Conservation (phyloP, 2,329 filamentous ascomycete genomes). For the Venturia aucupariae region DNA sequence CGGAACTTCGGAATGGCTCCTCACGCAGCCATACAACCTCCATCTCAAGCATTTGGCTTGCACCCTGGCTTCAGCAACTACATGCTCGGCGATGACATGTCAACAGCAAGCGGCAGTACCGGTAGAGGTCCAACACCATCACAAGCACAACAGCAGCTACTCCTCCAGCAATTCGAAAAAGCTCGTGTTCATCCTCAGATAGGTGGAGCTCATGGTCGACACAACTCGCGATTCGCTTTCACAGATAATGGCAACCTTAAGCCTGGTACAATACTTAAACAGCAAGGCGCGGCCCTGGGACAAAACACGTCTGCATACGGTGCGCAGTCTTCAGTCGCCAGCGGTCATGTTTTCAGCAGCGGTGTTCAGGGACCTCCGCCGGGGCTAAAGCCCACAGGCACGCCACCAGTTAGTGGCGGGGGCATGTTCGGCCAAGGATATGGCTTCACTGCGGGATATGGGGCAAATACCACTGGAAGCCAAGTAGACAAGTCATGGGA, state of each 20-base stretch:
- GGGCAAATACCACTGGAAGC: conserved; percentile 1
- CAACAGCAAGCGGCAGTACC: conserved; percentile 44
- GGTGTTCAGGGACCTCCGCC: conserved; percentile 90
- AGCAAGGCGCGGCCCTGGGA: conserved; percentile 10
- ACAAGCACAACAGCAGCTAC: conserved; percentile 45
- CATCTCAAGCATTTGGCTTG: conserved; percentile 45
- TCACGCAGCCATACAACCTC: conserved; percentile 61
- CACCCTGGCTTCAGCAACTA: conserved; percentile 24
- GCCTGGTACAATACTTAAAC: background rate
- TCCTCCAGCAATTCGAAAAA: conserved; percentile 53
- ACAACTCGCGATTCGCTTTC: conserved; percentile 82
- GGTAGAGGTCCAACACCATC: conserved; percentile 64
- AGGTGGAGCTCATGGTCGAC: conserved; percentile 56
- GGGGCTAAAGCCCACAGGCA: conserved; percentile 88
- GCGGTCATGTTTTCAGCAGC: conserved; percentile 3
- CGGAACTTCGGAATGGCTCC: conserved; percentile 49
- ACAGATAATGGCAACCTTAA: conserved; percentile 53
- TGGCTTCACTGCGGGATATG: conserved; percentile 56
- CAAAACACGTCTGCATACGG: background rate
- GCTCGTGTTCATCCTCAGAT: conserved; percentile 48
- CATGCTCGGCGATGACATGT: conserved; percentile 29
- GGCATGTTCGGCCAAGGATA: conserved; percentile 87
- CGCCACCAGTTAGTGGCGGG: conserved; percentile 69
- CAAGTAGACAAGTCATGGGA: conserved; percentile 9
- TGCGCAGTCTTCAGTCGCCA: background rate